phyloP scores from a whole-genome alignment of 495 filamentous ascomycete genomes.

The Ramalina intermedia region DNA sequence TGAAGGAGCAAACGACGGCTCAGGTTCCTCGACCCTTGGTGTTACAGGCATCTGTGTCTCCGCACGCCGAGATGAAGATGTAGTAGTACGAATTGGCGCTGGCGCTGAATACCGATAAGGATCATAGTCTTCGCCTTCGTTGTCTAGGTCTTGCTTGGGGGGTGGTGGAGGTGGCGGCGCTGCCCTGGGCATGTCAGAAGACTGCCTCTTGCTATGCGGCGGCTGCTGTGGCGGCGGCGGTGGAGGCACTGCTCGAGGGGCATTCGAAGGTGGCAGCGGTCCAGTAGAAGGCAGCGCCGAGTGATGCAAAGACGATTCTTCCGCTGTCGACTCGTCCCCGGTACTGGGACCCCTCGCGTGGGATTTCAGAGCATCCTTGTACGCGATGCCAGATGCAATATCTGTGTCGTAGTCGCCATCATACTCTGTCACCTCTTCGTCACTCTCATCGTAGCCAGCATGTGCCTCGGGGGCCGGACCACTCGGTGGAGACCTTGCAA shows the following conservation, averaged over 20 bases:
- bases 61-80: slow-evolving; percentile 8
- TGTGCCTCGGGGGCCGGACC: slow-evolving; percentile 29
- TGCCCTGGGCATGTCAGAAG: slow-evolving; percentile 55
- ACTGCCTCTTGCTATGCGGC: slow-evolving; percentile 31
- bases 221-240: slow-evolving; percentile 38
- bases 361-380: slow-evolving; percentile 80
- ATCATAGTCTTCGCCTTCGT: slow-evolving; percentile 57
- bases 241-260: slow-evolving; percentile 38
- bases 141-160: slow-evolving; percentile 29
- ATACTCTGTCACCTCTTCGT: slow-evolving; percentile 82
- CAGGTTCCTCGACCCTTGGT: slow-evolving; percentile 23
- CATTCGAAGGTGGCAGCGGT: slow-evolving; percentile 39
- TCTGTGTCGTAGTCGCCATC: slow-evolving; percentile 98
- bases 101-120: slow-evolving; percentile 52
- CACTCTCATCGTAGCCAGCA: slow-evolving; percentile 42
- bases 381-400: slow-evolving; percentile 74
- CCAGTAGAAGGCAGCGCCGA: slow-evolving; percentile 33
- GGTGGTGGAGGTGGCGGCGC: slow-evolving; percentile 53
- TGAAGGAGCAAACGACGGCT: slow-evolving; percentile 29
- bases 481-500: slow-evolving; percentile 46
- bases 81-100: slow-evolving; percentile 16
- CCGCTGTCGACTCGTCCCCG: slow-evolving; percentile 36
- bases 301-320: slow-evolving; percentile 36
- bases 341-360: slow-evolving; percentile 66
- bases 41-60: slow-evolving; percentile 15